Percentiles rank a stretch among this genome's conserved stretches.
phyloP scores from a whole-genome alignment of 1,284 basidiomycete species.

The Tremellales sp. region DNA sequence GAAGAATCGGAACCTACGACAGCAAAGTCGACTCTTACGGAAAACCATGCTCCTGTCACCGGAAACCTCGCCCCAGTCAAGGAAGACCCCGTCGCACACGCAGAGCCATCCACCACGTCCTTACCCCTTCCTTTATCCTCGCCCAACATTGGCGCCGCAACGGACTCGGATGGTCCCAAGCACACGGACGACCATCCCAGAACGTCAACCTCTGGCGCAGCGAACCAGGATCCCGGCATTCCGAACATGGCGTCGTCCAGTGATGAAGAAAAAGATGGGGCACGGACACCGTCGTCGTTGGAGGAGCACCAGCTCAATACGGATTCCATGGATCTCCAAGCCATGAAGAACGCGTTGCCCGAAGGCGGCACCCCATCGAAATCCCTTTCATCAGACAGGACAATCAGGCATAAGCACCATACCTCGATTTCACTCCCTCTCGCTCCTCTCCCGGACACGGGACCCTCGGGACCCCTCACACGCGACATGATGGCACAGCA shows the following conservation, averaged over 20 bases:
- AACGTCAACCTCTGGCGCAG: conserved; percentile 13
- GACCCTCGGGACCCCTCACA: too few species aligned
- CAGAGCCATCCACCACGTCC: background rate
- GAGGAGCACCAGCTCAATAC: conserved; percentile 2
- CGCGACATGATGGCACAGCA: too few species aligned
- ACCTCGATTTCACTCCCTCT: background rate
- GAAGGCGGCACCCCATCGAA: conserved; percentile 8
- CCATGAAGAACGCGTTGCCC: conserved; percentile 2
- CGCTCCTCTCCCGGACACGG: too few species aligned
- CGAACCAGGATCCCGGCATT: conserved; percentile 37
- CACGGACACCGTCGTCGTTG: background rate
- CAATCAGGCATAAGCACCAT: background rate
- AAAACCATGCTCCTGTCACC: conserved; percentile 2
- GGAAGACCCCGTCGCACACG: background rate
- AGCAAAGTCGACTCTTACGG: background rate
- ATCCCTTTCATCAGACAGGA: background rate
- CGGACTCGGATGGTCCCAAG: conserved; percentile 4
- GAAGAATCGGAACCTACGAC: conserved; percentile 5
- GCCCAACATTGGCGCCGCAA: background rate
- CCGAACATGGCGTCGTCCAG: conserved; percentile 34
- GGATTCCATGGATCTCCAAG: background rate
- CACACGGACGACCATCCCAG: background rate
- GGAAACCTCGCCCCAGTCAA: background rate
- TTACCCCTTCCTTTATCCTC: background rate
- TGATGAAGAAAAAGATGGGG: background rate